Evolutionary conservation across 2,329 filamentous ascomycete species (phyloP), one percentile per base, ranked within the genome.

Genomic region (Claviceps sp.): DNA sequence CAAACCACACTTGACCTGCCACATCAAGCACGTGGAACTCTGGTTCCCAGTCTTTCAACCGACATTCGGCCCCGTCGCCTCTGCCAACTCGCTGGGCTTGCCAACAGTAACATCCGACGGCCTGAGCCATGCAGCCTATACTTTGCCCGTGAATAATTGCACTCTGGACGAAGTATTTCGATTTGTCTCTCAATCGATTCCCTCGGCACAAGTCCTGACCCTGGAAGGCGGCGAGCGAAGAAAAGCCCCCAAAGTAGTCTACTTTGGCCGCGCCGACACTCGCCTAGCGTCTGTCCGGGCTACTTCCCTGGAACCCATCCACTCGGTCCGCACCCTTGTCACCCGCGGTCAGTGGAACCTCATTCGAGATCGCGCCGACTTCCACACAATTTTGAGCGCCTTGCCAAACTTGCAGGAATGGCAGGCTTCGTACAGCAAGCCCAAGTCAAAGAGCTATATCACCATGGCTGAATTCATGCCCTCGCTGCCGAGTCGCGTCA

Each of bases 291-390:
- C 52, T 20, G 52, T 59, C 14, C 7, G 24, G 13, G 13, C 41
- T 38, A 50, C 54, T n/a, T 44, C 60, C 1, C 59, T 61, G 36
- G 57, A 62, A 62, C 67, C 57, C 59, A 62, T 30, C 63, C 81
- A 7, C 71, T 75, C 8, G 2, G 75, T 89, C 36, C 75, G 76
- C 50, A 87, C 83, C 0, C 72, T 89, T 20, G 78, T 88, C 44
- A 84, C 84, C 65, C 82, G 84, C 59, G 85, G 85, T 6, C 83
- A 87, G 58, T 89, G 85, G 85, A 89, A 89, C 61, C 72, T 89
- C 30, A 84, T 87, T 64, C 74, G 85, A 47, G 71, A 75, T 16
- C 69, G 77, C 44, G 68, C 71, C 18, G 83, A 89, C 63, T 88
- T 85, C 66, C 67, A 73, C 52, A 73, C 72, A 49, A 74, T 89